phyloP scores from a whole-genome alignment of 352 stramenopile species.

The Globisporangium polare region DNA sequence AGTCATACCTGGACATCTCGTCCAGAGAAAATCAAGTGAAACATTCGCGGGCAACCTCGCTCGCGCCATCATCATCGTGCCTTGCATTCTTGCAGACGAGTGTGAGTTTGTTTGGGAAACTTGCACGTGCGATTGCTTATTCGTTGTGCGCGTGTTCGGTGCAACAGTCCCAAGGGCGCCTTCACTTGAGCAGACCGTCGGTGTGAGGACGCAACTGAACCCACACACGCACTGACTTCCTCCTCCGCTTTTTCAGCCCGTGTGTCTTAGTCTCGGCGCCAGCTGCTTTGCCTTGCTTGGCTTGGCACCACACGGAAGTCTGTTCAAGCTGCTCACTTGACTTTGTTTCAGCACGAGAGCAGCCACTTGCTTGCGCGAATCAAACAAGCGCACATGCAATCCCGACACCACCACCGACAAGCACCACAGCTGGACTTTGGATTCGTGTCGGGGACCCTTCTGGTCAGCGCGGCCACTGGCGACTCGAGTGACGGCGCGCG shows the following conservation, averaged over 20 bases:
- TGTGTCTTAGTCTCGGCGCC: not conserved
- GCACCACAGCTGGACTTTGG: not conserved
- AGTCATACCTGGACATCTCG: not conserved
- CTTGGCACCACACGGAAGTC: not conserved
- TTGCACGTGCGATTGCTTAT: constrained; percentile 1
- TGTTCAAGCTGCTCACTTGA: too few species aligned
- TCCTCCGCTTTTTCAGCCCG: not conserved
- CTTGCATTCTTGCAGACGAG: not conserved
- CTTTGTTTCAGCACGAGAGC: too few species aligned
- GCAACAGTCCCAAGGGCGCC: not conserved
- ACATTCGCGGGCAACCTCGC: not conserved
- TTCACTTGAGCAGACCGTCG: too few species aligned
- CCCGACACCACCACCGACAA: not conserved
- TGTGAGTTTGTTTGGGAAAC: not conserved
- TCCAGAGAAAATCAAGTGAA: not conserved
- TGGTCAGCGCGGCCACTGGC: constrained; percentile 1
- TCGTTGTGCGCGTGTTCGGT: not conserved
- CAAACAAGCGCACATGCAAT: not conserved
- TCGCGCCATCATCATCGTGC: too few species aligned
- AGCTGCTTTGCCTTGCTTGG: not conserved
- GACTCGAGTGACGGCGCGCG: not conserved
- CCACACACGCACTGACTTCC: not conserved
- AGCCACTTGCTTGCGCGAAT: not conserved
- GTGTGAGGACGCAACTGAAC: not conserved
- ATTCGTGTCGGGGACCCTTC: not conserved